phyloP scores from a whole-genome alignment of 2,329 filamentous ascomycete species.

The Monosporascus sp. region DNA sequence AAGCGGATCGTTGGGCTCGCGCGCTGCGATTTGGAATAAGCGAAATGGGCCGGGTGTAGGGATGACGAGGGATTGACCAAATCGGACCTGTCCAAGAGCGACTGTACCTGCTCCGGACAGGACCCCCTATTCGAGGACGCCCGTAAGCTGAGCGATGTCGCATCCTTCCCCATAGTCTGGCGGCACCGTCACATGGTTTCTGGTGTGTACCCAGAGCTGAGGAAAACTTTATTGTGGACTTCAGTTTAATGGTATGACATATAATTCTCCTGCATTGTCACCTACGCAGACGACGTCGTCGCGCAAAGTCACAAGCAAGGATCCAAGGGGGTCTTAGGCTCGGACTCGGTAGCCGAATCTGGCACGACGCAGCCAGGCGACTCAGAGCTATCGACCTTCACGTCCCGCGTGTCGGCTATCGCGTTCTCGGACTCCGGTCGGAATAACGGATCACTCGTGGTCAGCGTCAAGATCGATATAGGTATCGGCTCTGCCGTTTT shows the following conservation, averaged over 20 bases:
- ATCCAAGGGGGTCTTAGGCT: neutral
- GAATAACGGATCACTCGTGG: slow-evolving; percentile 1
- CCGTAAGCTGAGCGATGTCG: slow-evolving; percentile 4
- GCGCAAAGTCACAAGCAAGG: neutral
- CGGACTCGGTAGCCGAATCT: neutral
- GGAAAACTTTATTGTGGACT: neutral
- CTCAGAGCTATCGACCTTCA: neutral
- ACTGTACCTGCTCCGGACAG: slow-evolving; percentile 7
- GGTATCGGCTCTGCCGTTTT: slow-evolving; percentile 11
- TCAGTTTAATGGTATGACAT: neutral
- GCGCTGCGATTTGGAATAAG: slow-evolving; percentile 5
- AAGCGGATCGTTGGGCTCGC: slow-evolving; percentile 12
- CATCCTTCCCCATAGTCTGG: slow-evolving; percentile 7
- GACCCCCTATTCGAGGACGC: slow-evolving; percentile 6
- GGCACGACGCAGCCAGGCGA: neutral
- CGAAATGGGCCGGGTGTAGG: slow-evolving; percentile 12
- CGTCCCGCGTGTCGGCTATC: slow-evolving; percentile 1
- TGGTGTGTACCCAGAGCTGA: neutral
- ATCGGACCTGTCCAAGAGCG: neutral
- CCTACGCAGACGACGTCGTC: neutral
- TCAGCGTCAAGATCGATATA: slow-evolving; percentile 8
- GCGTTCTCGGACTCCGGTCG: neutral
- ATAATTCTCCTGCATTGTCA: neutral
- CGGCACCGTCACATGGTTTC: slow-evolving; percentile 10
- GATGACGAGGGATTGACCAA: slow-evolving; percentile 3